These are phyloP conservation scores for Leccinum subgranulosum DNA, from an alignment of 768 basidiomycete genomes.

Conservation along the genomic window DNA sequence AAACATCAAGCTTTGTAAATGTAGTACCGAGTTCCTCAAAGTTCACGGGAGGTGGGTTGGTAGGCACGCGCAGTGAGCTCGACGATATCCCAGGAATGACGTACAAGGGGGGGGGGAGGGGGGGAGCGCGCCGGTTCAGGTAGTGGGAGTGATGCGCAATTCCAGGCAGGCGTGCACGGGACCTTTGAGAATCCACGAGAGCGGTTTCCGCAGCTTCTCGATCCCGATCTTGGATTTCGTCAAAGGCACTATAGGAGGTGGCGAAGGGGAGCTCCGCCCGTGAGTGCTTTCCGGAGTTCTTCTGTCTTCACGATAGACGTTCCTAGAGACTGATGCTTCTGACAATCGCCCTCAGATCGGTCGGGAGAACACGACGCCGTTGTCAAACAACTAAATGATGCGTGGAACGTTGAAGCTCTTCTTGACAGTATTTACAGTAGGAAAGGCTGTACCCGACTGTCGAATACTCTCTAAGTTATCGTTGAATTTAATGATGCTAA, in stretches of 20 bases:
- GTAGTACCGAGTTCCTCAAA: no score
- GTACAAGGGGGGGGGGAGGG: constrained; percentile 58
- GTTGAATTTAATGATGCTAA: neutral
- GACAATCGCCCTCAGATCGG: neutral
- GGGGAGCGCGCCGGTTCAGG: constrained; percentile 40
- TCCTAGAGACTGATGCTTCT: neutral
- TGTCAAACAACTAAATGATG: neutral
- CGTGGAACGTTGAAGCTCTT: neutral
- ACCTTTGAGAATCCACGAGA: constrained; percentile 57
- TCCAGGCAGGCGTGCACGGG: constrained; percentile 48
- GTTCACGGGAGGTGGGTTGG: no score
- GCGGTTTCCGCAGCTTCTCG: constrained; percentile 50
- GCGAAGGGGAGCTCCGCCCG: constrained; percentile 26
- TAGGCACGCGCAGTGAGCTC: no score
- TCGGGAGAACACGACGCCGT: neutral
- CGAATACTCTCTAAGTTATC: constrained; percentile 25
- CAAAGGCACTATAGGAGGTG: constrained; percentile 39
- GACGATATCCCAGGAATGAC: neutral
- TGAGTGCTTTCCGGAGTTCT: constrained; percentile 19
- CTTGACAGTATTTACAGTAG: neutral
- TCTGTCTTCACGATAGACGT: constrained; percentile 26
- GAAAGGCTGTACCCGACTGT: constrained; percentile 2
- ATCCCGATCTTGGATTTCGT: constrained; percentile 46
- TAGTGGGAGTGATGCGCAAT: constrained; percentile 35
- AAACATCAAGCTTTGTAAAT: no score